Evolutionary conservation across 371 early-diverging fungal genomes (phyloP).

Genomic region (Mucor racemosus): DNA sequence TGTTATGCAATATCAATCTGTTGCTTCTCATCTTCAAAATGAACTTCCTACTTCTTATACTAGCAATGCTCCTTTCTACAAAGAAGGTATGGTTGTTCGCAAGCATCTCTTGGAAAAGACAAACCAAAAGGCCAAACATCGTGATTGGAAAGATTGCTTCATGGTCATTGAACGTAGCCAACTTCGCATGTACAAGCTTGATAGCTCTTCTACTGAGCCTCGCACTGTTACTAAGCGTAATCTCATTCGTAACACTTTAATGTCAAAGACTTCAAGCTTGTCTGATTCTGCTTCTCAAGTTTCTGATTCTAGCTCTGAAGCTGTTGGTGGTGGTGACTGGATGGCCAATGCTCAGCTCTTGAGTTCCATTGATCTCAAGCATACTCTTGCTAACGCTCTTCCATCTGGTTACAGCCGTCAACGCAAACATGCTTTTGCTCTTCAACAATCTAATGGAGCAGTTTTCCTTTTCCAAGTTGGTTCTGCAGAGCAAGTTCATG

Average conservation of each 20-base stretch:
- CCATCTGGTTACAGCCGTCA: conserved; percentile 82
- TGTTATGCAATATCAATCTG: conserved; percentile 32
- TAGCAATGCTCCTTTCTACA: conserved; percentile 45
- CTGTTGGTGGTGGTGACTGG: conserved; percentile 27
- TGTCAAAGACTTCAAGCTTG: conserved; percentile 24
- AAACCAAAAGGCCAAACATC: conserved; percentile 76
- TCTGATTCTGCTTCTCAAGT: conserved; percentile 45
- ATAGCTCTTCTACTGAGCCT: conserved; percentile 25
- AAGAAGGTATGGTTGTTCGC: conserved; percentile 79
- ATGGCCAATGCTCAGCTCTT: conserved; percentile 36
- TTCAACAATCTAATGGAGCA: conserved; percentile 80
- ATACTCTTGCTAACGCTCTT: conserved; percentile 79
- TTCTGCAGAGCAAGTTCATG: conserved; percentile 68
- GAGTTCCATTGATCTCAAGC: conserved; percentile 73
- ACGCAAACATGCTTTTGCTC: conserved; percentile 84
- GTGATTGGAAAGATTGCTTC: conserved; percentile 82
- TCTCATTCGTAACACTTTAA: conserved; percentile 15
- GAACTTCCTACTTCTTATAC: conserved; percentile 26
- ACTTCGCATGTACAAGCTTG: conserved; percentile 79
- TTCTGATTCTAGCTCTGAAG: conserved; percentile 8
- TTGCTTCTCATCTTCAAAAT: conserved; percentile 29
- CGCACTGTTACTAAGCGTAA: conserved; percentile 11
- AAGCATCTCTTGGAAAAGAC: conserved; percentile 80
- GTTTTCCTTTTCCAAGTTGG: conserved; percentile 85
- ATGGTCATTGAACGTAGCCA: conserved; percentile 76